These are phyloP conservation scores for Amanita inopinata DNA, from an alignment of 768 basidiomycete species.

Conservation along the genomic window DNA sequence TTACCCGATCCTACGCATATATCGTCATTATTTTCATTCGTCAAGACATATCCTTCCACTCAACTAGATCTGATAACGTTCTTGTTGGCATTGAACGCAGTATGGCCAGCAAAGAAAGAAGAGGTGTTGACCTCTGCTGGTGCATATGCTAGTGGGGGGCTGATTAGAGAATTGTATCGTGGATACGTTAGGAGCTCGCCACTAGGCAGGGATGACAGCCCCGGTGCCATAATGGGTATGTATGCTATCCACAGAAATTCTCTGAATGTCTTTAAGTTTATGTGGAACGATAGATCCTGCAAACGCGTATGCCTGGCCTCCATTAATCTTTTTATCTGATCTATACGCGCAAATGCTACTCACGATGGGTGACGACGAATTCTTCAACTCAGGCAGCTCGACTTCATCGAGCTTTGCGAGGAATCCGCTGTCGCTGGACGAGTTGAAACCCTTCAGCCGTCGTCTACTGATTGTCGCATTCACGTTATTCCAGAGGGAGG, in stretches of 20 bases:
- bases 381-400: conserved; percentile 47
- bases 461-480: conserved; percentile 81
- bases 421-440: conserved; percentile 78
- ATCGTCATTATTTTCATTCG: conserved; percentile 36
- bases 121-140: conserved; percentile 46
- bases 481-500: conserved; percentile 43
- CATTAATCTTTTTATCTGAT: conserved; percentile 70
- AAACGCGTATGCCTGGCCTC: conserved; percentile 44
- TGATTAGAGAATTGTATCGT: conserved; percentile 71
- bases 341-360: conserved; percentile 77
- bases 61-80: conserved; percentile 45
- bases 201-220: conserved; percentile 48
- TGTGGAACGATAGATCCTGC: conserved; percentile 27
- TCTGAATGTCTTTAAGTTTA: neutral
- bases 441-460: conserved; percentile 65
- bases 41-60: conserved; percentile 28
- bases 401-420: conserved; percentile 24
- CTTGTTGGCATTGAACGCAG: conserved; percentile 44
- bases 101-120: conserved; percentile 53
- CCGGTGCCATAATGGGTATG: conserved; percentile 17
- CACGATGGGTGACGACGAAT: conserved; percentile 96
- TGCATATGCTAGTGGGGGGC: conserved; percentile 38
- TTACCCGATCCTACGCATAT: conserved; percentile 47
- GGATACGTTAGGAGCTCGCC: conserved; percentile 49
- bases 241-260: conserved; percentile 1